Conservation (phyloP, 495 filamentous ascomycete genomes). For the Penicillium flavigenum region DNA sequence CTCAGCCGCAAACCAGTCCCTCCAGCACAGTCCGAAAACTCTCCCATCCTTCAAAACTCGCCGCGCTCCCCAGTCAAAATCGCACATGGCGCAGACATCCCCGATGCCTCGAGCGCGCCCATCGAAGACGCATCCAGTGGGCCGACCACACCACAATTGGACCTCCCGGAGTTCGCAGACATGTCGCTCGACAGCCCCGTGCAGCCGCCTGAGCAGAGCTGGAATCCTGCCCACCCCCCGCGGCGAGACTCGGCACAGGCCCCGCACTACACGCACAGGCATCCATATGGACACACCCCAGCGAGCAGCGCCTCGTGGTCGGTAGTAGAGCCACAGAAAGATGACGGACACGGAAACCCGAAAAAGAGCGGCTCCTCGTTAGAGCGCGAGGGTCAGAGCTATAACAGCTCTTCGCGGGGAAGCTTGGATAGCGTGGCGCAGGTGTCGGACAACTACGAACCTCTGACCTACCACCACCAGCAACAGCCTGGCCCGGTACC, state of each 20-base stretch:
- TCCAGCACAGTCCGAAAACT: slow-evolving; percentile 19
- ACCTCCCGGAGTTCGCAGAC: slow-evolving; percentile 28
- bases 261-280: slow-evolving; percentile 13
- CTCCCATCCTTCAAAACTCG: slow-evolving; percentile 32
- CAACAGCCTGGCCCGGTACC: slow-evolving; percentile 27
- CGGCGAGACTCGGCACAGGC: slow-evolving; percentile 39
- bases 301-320: slow-evolving; percentile 46
- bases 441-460: slow-evolving; percentile 41
- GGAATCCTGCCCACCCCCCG: slow-evolving; percentile 43
- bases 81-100: slow-evolving; percentile 33
- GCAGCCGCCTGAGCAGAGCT: slow-evolving; percentile 40
- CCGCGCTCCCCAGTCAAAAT: slow-evolving; percentile 46
- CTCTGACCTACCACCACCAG: slow-evolving; percentile 53
- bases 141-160: slow-evolving; percentile 25
- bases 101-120: slow-evolving; percentile 33
- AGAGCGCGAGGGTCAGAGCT: slow-evolving; percentile 27
- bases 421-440: slow-evolving; percentile 42
- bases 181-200: slow-evolving; percentile 38
- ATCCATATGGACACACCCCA: slow-evolving; percentile 36
- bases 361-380: slow-evolving; percentile 32
- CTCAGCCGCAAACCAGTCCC: slow-evolving; percentile 31
- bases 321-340: slow-evolving; percentile 32
- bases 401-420: slow-evolving; percentile 39
- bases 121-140: slow-evolving; percentile 34
- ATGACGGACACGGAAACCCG: slow-evolving; percentile 19